Evolutionary conservation across 2,329 filamentous ascomycete genomes (phyloP), one percentile per base, ranked within the genome.

Genomic region (Fusarium phyllophilum): DNA sequence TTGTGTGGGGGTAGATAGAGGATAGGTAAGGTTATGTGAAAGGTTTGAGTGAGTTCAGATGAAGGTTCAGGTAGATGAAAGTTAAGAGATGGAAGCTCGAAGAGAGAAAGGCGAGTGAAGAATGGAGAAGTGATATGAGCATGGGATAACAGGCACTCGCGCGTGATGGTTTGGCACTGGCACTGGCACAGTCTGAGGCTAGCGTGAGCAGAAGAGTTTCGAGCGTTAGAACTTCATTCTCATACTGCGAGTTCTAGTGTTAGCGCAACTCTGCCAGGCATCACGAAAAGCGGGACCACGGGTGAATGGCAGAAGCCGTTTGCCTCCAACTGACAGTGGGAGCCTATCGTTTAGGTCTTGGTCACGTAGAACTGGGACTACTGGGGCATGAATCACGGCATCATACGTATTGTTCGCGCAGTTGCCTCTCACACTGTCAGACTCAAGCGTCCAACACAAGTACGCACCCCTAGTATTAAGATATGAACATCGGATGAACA

Each of bases 111-210:
- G 48, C 3, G 2, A 12, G 13, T 24, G 17, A 20, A 13, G 31
- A 8, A 11, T 20, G 17, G 17, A 0, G n/a, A 14, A 13, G 29
- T 11, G n/a, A n/a, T 14, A n/a, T 9, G 15, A 14, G 12, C 12
- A 20, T 8, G 13, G 24, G 24, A 24, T 34, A 11, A 20, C 4
- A 34, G 48, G n/a, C 4, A 18, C 11, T 31, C 9, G n/a, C 22
- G 31, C 8, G 12, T 34, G 12, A 24, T 24, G n/a, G 1, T 15
- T 24, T 39, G 34, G 13, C 51, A 39, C 24, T 29, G 24, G 24
- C 18, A 26, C 3, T 29, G 24, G 24, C 18, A 26, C 3, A 10
- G n/a, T 13, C 18, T 54, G 1, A 3, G 20, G 14, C 24, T 22
- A 29, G 34, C 10, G 10, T 18, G 6, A 5, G 8, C 11, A n/a